Evolutionary conservation across 2,329 filamentous ascomycete species (phyloP).

Genomic region (Parastagonospora avenae): DNA sequence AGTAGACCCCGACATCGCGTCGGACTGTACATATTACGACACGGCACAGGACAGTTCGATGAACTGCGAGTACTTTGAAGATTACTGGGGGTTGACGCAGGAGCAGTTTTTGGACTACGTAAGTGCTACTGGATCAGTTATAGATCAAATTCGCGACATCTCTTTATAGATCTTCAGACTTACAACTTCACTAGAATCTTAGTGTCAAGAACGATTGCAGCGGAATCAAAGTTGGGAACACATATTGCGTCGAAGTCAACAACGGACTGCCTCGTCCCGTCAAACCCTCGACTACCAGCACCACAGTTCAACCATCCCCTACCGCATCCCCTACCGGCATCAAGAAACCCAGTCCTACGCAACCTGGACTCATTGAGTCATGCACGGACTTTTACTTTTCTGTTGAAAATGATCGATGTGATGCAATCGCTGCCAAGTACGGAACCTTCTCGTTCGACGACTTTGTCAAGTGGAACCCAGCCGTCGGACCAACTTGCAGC

Average conservation of each 20-base stretch:
- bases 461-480: constrained; percentile 17
- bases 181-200: too few species aligned
- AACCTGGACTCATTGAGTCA: constrained; percentile 11
- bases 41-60: constrained; percentile 3
- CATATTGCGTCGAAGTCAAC: constrained; percentile 21
- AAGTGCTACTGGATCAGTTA: too few species aligned
- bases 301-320: neutral
- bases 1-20: constrained; percentile 10
- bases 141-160: too few species aligned
- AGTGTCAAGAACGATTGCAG: constrained; percentile 14
- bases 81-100: constrained; percentile 8
- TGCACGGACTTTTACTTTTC: constrained; percentile 18
- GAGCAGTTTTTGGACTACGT: constrained; percentile 15
- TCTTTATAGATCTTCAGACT: too few species aligned
- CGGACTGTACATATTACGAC: constrained; percentile 19
- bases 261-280: constrained; percentile 4
- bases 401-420: constrained; percentile 11
- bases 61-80: constrained; percentile 11
- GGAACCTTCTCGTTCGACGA: constrained; percentile 13
- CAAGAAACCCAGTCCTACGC: constrained; percentile 14
- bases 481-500: neutral
- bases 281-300: neutral
- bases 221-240: constrained; percentile 15
- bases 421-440: constrained; percentile 8
- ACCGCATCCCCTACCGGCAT: constrained; percentile 9